phyloP scores from a whole-genome alignment of 768 basidiomycete genomes.

The Boletus rufocinnamomeus region DNA sequence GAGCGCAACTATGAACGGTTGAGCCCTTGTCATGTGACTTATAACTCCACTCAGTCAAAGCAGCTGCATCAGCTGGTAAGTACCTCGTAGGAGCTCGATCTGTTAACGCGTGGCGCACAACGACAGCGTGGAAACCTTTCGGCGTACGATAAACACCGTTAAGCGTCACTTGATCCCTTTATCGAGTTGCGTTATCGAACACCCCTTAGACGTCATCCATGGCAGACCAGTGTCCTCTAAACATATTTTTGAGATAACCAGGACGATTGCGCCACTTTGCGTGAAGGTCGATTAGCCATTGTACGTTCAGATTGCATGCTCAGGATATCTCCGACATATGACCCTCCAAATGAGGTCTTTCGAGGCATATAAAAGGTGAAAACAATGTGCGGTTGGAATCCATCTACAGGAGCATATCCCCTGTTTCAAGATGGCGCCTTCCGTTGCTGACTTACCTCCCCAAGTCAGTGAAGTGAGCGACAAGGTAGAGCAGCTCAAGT shows the following conservation, averaged over 20 bases:
- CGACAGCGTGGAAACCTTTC: not conserved
- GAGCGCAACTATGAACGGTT: no score
- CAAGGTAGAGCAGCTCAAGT: conserved; percentile 10
- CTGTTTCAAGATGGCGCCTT: conserved; percentile 15
- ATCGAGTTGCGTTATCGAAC: conserved; percentile 1
- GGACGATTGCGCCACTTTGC: not conserved
- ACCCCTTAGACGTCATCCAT: not conserved
- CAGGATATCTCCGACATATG: not conserved
- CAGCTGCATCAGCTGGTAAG: not conserved
- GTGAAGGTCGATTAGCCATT: not conserved
- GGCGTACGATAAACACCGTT: not conserved
- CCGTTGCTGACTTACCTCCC: conserved; percentile 9
- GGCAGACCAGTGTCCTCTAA: not conserved
- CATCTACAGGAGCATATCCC: no score
- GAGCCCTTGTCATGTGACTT: not conserved
- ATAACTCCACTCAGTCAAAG: not conserved
- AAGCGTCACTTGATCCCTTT: not conserved
- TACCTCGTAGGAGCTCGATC: not conserved
- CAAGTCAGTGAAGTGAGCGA: conserved; percentile 3
- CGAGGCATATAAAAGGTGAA: not conserved
- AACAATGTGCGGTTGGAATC: not conserved
- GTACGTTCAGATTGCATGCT: not conserved
- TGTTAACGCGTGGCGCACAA: not conserved
- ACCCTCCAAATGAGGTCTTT: not conserved
- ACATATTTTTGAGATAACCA: not conserved